A percentile compares a stretch with the other conserved stretches of the same genome.
phyloP scores from a whole-genome alignment of 257 asterid genomes.

The Solanum piurae region DNA sequence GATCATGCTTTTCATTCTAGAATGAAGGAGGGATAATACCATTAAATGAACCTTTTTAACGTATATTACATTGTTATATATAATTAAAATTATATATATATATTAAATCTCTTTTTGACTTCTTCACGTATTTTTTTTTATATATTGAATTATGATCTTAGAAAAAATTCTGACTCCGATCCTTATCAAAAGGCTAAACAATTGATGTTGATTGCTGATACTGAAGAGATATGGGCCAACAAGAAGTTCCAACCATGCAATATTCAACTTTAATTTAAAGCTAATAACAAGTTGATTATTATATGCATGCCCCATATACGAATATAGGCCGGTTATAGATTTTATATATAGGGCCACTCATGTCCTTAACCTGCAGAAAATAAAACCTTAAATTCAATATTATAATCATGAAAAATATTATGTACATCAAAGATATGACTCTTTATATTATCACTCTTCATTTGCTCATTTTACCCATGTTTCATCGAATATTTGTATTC shows the following conservation, averaged over 20 bases:
- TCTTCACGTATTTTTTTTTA: too few relatives aligned
- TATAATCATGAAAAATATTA: not conserved
- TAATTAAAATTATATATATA: too few relatives aligned
- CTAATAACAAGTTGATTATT: not conserved
- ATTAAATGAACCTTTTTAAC: too few relatives aligned
- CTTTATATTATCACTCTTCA: not conserved
- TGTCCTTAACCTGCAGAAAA: not conserved
- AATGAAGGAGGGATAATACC: not conserved
- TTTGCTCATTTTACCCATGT: not conserved
- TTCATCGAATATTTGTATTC: too few relatives aligned
- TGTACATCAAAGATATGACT: not conserved
- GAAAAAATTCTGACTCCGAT: not conserved
- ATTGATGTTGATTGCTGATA: not conserved
- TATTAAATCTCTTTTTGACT: too few relatives aligned
- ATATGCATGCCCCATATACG: not conserved
- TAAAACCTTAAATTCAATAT: not conserved
- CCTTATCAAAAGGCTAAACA: not conserved
- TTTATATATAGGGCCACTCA: not conserved
- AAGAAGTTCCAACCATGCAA: not conserved
- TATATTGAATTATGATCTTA: too few relatives aligned
- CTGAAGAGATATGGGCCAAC: not conserved
- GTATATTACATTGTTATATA: too few relatives aligned
- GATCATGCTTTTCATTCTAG: not conserved
- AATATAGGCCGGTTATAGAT: slow-evolving; percentile 1
- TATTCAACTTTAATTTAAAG: not conserved